Evolutionary conservation across 2,329 filamentous ascomycete species (phyloP).

Genomic region (Tolypocladium inflatum): DNA sequence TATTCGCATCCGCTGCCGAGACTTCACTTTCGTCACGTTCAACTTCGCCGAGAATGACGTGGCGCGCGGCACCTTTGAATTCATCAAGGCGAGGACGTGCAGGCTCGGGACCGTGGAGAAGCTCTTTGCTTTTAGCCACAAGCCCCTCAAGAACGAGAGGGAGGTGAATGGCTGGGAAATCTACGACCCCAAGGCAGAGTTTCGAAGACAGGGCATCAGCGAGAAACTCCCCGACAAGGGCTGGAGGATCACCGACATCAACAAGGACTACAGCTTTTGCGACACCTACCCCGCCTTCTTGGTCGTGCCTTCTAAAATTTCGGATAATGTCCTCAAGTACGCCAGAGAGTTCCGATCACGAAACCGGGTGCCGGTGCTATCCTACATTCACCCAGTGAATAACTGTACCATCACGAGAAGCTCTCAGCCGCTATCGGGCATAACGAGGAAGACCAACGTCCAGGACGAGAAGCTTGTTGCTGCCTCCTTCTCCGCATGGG

Average conservation of each 20-base stretch:
- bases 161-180: conserved; percentile 71
- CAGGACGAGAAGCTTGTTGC: conserved; percentile 92
- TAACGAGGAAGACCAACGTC: conserved; percentile 80
- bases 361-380: conserved; percentile 77
- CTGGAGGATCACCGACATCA: conserved; percentile 88
- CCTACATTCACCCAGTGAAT: conserved; percentile 93
- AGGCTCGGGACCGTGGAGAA: conserved; percentile 76
- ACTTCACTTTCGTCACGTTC: conserved; percentile 91
- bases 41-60: conserved; percentile 67
- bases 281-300: conserved; percentile 84
- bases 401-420: conserved; percentile 95
- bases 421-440: conserved; percentile 82
- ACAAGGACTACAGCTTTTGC: conserved; percentile 82
- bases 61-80: conserved; percentile 81
- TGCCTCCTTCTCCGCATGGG: conserved; percentile 63
- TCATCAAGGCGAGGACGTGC: conserved; percentile 71
- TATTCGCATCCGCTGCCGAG: conserved; percentile 79
- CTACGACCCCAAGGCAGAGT: conserved; percentile 82
- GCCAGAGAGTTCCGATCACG: conserved; percentile 83
- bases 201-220: conserved; percentile 77
- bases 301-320: conserved; percentile 79
- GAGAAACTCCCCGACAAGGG: conserved; percentile 67
- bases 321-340: conserved; percentile 95
- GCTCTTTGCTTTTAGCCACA: conserved; percentile 83
- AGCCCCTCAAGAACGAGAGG: conserved; percentile 63